These are phyloP conservation scores for Plasmopara viticola DNA, from an alignment of 352 stramenopile species.

Conservation along the genomic window DNA sequence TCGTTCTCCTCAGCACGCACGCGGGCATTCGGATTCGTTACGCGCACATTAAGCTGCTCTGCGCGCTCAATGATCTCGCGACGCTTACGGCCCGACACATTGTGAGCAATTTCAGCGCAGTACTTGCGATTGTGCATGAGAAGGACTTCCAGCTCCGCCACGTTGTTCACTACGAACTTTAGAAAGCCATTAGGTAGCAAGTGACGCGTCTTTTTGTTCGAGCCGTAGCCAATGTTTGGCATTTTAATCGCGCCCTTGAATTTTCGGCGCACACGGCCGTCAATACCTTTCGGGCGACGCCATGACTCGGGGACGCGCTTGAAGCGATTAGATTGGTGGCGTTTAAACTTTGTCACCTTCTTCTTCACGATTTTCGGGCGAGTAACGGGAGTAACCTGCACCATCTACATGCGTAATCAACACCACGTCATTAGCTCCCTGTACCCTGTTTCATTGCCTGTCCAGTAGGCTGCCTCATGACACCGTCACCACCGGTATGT, in stretches of 20 bases:
- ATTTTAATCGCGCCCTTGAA: conserved; percentile 99
- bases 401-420: conserved; percentile 54
- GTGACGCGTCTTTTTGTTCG: conserved; percentile 98
- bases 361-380: conserved; percentile 98
- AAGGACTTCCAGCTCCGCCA: conserved; percentile 96
- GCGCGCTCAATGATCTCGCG: conserved; percentile 97
- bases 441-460: conserved; percentile 8
- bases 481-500: too few relatives aligned
- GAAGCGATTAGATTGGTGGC: conserved; percentile 98
- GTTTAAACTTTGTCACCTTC: conserved; percentile 99
- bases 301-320: conserved; percentile 96
- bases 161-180: conserved; percentile 98
- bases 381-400: conserved; percentile 87
- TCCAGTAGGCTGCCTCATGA: too few relatives aligned
- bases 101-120: conserved; percentile 97
- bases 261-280: conserved; percentile 96
- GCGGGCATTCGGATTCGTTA: conserved; percentile 98
- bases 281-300: conserved; percentile 99
- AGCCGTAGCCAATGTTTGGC: conserved; percentile 99
- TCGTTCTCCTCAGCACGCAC: conserved; percentile 95
- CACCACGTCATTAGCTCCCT: conserved; percentile 6
- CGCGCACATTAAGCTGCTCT: conserved; percentile 97
- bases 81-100: conserved; percentile 95
- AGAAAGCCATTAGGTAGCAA: conserved; percentile 98
- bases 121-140: conserved; percentile 96